phyloP scores from a whole-genome alignment of 225 moss, liverwort and hornwort genomes.

The Physcomitrium patens region DNA sequence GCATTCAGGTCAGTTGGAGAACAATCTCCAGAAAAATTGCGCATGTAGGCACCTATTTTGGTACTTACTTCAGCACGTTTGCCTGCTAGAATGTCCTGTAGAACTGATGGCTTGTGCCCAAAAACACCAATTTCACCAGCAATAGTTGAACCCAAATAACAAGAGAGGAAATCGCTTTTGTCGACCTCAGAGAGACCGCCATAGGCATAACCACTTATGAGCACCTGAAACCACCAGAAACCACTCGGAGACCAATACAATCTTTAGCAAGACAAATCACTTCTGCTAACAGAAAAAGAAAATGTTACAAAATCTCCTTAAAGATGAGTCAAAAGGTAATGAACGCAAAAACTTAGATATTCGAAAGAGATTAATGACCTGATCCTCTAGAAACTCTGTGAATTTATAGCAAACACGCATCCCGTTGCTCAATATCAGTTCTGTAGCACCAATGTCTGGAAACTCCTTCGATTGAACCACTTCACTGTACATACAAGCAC shows the following conservation, averaged over 20 bases:
- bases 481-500: slow-evolving; percentile 54
- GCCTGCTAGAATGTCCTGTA: slow-evolving; percentile 89
- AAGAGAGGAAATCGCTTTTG: slow-evolving; percentile 82
- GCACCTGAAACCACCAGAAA: slow-evolving; percentile 59
- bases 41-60: slow-evolving; percentile 96
- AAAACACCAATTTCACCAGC: slow-evolving; percentile 97
- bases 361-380: slow-evolving; percentile 51
- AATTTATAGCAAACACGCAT: slow-evolving; percentile 95
- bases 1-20: slow-evolving; percentile 90
- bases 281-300: slow-evolving; percentile 6
- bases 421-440: slow-evolving; percentile 84
- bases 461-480: slow-evolving; percentile 66
- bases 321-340: slow-evolving; percentile 3
- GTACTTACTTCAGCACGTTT: slow-evolving; percentile 95
- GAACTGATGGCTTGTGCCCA: slow-evolving; percentile 84
- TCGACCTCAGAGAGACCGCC: slow-evolving; percentile 93
- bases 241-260: background rate
- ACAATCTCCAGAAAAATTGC: slow-evolving; percentile 95
- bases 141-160: slow-evolving; percentile 93
- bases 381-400: slow-evolving; percentile 95
- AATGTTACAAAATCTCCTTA: background rate
- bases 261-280: slow-evolving; percentile 26
- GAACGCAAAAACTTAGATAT: background rate
- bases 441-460: slow-evolving; percentile 83
- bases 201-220: slow-evolving; percentile 91